A percentile compares a stretch with the other conserved stretches of the same genome.
phyloP scores from a whole-genome alignment of 2,329 filamentous ascomycete genomes.

The Fusarium ramigenum region DNA sequence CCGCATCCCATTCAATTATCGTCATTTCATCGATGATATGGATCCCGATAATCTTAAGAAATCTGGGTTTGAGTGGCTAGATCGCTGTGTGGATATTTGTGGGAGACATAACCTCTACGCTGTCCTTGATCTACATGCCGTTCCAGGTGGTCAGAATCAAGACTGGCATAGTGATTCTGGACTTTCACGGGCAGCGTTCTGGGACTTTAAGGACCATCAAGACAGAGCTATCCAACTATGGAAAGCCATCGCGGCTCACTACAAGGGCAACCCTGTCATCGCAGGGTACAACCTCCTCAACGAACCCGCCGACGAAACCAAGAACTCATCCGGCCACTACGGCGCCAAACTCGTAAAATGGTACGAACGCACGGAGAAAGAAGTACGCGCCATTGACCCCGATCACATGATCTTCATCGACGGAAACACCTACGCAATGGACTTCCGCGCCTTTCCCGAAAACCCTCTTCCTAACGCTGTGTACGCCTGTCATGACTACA shows the following conservation, averaged over 20 bases:
- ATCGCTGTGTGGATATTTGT: constrained; percentile 58
- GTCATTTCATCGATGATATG: constrained; percentile 63
- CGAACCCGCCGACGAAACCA: constrained; percentile 47
- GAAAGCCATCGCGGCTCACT: constrained; percentile 53
- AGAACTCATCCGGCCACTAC: constrained; percentile 25
- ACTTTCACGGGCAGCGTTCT: constrained; percentile 53
- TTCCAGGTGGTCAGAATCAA: constrained; percentile 58
- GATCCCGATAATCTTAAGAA: constrained; percentile 58
- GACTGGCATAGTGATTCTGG: constrained; percentile 58
- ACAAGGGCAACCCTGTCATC: constrained; percentile 53
- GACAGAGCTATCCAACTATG: constrained; percentile 56
- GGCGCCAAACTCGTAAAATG: constrained; percentile 49
- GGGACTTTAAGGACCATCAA: constrained; percentile 58
- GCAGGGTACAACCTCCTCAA: constrained; percentile 53
- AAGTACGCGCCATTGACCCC: constrained; percentile 53
- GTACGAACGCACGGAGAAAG: constrained; percentile 53
- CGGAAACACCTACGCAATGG: constrained; percentile 64
- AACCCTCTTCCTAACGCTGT: constrained; percentile 57
- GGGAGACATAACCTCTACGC: constrained; percentile 54
- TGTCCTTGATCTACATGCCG: constrained; percentile 57
- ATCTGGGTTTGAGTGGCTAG: constrained; percentile 59
- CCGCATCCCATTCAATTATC: constrained; percentile 69
- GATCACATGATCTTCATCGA: constrained; percentile 62
- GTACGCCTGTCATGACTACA: constrained; percentile 65
- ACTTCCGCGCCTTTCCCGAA: constrained; percentile 56